Base-by-base conservation (phyloP, 2,329 filamentous ascomycete species). In the Hymenoscyphus salicellus region DNA sequence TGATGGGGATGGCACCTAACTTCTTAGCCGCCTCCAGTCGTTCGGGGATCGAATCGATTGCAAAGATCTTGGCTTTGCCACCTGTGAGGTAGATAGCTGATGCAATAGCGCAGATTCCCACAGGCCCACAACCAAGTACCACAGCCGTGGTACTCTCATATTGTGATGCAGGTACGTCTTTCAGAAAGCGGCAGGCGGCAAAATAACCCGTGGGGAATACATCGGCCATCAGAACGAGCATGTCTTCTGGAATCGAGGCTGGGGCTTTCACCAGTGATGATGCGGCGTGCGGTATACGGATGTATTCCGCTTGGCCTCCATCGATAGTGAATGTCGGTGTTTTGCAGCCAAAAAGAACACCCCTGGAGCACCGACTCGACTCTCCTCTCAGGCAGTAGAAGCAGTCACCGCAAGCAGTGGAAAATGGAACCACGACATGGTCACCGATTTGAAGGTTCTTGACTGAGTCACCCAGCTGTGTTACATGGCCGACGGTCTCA, bases 181-280 rank as follows among this genome's bases (percentile, higher is more conserved):
- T 52, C n/a, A 52, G 10, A 26, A 52, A 52, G 46, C 46, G 46
- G 16, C 46, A 20, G 46, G 46, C 17, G n/a, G 46, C 92, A 71
- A 93, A 96, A 78, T 86, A 96, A 17, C 93, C 90, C 0, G 88
- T 91, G 1, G 92, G 92, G 77, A 93, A 96, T 72, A 96, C 95
- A 73, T 96, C 92, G 30, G 90, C 91, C 92, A 96, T 96, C 32
- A 96, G 83, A 16, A 95, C 86, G 60, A 95, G 82, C 61, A 86
- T 86, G 66, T 89, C 84, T 68, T 93, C 89, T 20, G 87, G 84
- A 64, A 96, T 88, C 17, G 83, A 84, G 1, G 84, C 77, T 0
- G 90, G 89, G 0, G 91, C 88, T 73, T 88, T 89, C 75, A 92
- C 83, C 23, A 89, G 84, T 0, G 91, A 95, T 49, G 86, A 86